A percentile compares a stretch with the other conserved stretches of the same genome.
phyloP scores from a whole-genome alignment of 192 early-diverging fungal genomes.

The Geranomyces variabilis region DNA sequence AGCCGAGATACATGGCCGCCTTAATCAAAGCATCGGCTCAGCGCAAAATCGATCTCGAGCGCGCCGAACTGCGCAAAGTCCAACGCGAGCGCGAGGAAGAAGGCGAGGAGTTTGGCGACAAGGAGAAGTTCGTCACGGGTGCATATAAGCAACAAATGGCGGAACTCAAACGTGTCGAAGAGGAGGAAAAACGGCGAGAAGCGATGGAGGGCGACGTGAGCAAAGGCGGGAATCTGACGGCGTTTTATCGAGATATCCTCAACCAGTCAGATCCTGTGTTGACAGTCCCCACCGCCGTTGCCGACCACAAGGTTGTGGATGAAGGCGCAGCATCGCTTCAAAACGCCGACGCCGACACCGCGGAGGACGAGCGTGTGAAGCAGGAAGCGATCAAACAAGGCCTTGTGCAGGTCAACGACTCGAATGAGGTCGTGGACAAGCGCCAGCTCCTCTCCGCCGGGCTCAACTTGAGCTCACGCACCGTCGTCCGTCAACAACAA shows the following conservation, averaged over 20 bases:
- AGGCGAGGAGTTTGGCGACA: conserved; percentile 73
- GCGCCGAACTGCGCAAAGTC: conserved; percentile 68
- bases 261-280: conserved; percentile 47
- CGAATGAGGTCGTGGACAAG: conserved; percentile 76
- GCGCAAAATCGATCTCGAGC: conserved; percentile 72
- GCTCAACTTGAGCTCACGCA: conserved; percentile 65
- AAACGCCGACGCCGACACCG: background rate
- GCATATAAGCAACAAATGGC: conserved; percentile 68
- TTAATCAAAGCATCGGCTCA: conserved; percentile 66
- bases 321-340: background rate
- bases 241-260: conserved; percentile 66
- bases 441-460: conserved; percentile 70
- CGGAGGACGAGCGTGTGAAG: conserved; percentile 35
- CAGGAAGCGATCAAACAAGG: conserved; percentile 29
- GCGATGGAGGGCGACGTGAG: conserved; percentile 53
- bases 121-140: conserved; percentile 80
- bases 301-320: background rate
- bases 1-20: conserved; percentile 70
- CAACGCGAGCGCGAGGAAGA: conserved; percentile 73
- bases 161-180: conserved; percentile 67
- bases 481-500: conserved; percentile 48
- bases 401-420: conserved; percentile 66
- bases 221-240: conserved; percentile 54
- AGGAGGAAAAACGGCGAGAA: conserved; percentile 56
- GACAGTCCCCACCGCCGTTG: conserved; percentile 20